Conservation (phyloP, 257 asterid genomes). For the Nicotiana undulata region DNA sequence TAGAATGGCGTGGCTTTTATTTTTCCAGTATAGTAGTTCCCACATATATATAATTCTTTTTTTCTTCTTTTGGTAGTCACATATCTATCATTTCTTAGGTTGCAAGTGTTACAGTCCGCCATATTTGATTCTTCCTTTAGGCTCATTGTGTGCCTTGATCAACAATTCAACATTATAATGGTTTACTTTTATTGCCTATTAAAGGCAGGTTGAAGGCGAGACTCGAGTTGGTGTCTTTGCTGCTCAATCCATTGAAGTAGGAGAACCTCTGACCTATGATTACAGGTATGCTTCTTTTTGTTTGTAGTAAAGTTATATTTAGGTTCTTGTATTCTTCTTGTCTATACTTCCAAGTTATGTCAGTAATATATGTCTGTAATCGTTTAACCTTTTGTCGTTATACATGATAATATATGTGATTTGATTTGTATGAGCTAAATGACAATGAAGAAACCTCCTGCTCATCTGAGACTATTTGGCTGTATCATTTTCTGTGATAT, state of each 20-base stretch:
- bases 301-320: background rate
- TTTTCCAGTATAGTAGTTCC: background rate
- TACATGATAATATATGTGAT: background rate
- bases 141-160: background rate
- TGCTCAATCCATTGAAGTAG: conserved; percentile 54
- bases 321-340: background rate
- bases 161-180: conserved; percentile 7
- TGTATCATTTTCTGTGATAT: background rate
- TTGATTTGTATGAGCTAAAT: background rate
- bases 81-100: background rate
- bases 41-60: background rate
- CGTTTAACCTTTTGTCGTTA: background rate
- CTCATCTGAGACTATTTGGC: background rate
- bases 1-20: background rate
- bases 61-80: background rate
- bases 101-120: background rate
- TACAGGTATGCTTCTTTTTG: conserved; percentile 51
- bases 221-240: conserved; percentile 93
- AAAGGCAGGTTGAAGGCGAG: conserved; percentile 91
- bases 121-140: background rate
- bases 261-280: conserved; percentile 88
- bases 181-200: conserved; percentile 7
- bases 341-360: background rate
- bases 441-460: background rate
- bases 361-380: background rate